Evolutionary conservation across 345 rosid genomes (phyloP).

Genomic region (Erodium maritimum): DNA sequence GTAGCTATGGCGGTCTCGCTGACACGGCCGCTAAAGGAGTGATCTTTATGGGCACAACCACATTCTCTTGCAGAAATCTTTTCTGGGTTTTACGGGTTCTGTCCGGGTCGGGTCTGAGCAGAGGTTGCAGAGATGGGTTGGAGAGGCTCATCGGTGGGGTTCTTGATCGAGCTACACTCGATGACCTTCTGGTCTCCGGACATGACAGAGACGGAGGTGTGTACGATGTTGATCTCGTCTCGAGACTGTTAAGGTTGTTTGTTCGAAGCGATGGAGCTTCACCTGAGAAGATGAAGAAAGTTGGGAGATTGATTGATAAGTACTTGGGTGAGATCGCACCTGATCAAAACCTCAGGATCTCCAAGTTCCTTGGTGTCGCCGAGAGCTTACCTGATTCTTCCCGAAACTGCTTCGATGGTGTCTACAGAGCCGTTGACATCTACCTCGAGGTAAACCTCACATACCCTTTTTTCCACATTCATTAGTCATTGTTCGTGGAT

Average conservation of each 20-base stretch:
- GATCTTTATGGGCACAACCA: constrained; percentile 17
- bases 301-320: constrained; percentile 48
- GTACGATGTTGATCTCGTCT: constrained; percentile 52
- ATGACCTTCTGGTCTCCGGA: constrained; percentile 52
- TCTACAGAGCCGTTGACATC: constrained; percentile 70
- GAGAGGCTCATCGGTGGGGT: constrained; percentile 56
- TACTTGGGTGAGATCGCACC: constrained; percentile 69
- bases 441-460: constrained; percentile 47
- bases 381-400: constrained; percentile 68
- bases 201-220: constrained; percentile 29
- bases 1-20: constrained; percentile 31
- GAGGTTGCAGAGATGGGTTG: constrained; percentile 37
- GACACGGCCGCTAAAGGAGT: constrained; percentile 57
- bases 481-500: too few relatives aligned
- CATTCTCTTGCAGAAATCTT: constrained; percentile 57
- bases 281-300: constrained; percentile 24
- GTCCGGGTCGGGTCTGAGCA: constrained; percentile 38
- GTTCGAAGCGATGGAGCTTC: constrained; percentile 14
- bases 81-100: constrained; percentile 44
- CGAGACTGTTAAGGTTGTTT: constrained; percentile 43
- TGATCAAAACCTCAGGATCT: constrained; percentile 49
- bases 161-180: constrained; percentile 63
- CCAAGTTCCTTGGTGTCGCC: constrained; percentile 55
- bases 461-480: too few relatives aligned
- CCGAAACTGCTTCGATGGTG: constrained; percentile 65